A percentile compares a stretch with the other conserved stretches of the same genome.
These are phyloP conservation scores for Pseudoneurospora amorphoporcata DNA, from an alignment of 495 filamentous ascomycete genomes.

Conservation along the genomic window DNA sequence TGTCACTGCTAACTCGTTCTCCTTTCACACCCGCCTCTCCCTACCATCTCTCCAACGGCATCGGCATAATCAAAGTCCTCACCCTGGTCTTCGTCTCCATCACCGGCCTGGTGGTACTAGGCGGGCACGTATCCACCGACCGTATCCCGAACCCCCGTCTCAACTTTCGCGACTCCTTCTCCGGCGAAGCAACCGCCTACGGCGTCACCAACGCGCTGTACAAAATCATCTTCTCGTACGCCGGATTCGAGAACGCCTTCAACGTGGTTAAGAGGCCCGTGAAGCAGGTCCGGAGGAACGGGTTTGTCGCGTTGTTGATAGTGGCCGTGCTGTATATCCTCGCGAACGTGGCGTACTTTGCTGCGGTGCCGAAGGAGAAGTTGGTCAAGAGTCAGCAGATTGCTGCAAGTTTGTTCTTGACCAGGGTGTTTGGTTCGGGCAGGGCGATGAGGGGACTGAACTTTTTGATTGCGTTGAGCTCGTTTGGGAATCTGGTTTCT, in stretches of 20 bases:
- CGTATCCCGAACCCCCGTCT: slow-evolving; percentile 42
- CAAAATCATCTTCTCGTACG: slow-evolving; percentile 54
- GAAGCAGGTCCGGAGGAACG: slow-evolving; percentile 45
- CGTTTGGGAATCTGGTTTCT: slow-evolving; percentile 54
- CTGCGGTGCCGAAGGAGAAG: slow-evolving; percentile 44
- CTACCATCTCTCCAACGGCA: slow-evolving; percentile 41
- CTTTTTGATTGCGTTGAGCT: slow-evolving; percentile 51
- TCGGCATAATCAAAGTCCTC: slow-evolving; percentile 46
- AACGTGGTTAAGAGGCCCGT: slow-evolving; percentile 54
- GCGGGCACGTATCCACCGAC: slow-evolving; percentile 35
- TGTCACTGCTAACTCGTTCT: slow-evolving; percentile 10
- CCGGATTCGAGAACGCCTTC: slow-evolving; percentile 53
- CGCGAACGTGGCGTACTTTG: slow-evolving; percentile 53
- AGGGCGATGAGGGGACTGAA: slow-evolving; percentile 44
- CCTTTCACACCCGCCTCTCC: slow-evolving; percentile 47
- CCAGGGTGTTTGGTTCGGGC: slow-evolving; percentile 45
- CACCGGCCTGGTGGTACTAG: slow-evolving; percentile 50
- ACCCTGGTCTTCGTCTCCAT: slow-evolving; percentile 50
- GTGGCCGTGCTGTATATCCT: slow-evolving; percentile 49
- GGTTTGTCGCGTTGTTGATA: slow-evolving; percentile 29
- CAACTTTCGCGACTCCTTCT: slow-evolving; percentile 51
- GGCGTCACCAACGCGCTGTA: slow-evolving; percentile 49
- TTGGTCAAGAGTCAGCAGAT: slow-evolving; percentile 42
- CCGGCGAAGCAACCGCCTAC: slow-evolving; percentile 35
- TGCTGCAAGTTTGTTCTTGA: slow-evolving; percentile 50